These are phyloP conservation scores for Athelia sp. DNA, from an alignment of 1,284 basidiomycete species.

Conservation along the genomic window DNA sequence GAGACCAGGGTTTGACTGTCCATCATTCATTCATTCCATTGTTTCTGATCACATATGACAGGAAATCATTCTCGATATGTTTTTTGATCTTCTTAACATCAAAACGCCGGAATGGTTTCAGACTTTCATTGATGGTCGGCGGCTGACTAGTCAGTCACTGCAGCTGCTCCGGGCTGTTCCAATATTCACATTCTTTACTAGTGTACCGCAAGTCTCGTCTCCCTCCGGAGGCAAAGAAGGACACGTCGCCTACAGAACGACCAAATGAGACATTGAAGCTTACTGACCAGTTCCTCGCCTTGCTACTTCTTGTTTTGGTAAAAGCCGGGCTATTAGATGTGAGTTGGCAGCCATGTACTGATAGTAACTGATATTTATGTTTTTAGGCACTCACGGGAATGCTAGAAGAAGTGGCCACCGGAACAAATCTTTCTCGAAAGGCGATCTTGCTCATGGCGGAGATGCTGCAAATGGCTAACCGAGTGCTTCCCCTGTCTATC, in stretches of 20 bases:
- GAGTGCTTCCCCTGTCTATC: slow-evolving; percentile 79
- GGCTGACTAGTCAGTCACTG: slow-evolving; percentile 69
- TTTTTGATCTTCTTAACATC: slow-evolving; percentile 92
- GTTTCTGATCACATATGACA: slow-evolving; percentile 23
- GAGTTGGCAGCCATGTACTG: slow-evolving; percentile 19
- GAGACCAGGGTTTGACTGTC: slow-evolving; percentile 67
- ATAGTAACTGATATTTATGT: neutral
- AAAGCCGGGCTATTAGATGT: slow-evolving; percentile 89
- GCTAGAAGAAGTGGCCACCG: slow-evolving; percentile 72
- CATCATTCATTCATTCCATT: neutral
- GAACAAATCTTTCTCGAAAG: slow-evolving; percentile 73
- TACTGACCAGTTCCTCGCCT: slow-evolving; percentile 89
- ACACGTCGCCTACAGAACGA: slow-evolving; percentile 37
- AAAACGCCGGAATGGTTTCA: slow-evolving; percentile 87
- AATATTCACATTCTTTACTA: slow-evolving; percentile 22
- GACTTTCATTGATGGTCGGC: slow-evolving; percentile 82
- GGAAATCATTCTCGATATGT: slow-evolving; percentile 91
- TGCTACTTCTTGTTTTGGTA: slow-evolving; percentile 85
- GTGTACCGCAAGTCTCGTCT: slow-evolving; percentile 66
- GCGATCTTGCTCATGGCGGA: slow-evolving; percentile 93
- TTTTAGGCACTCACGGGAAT: slow-evolving; percentile 78
- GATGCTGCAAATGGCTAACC: slow-evolving; percentile 83
- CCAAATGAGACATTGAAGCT: slow-evolving; percentile 68
- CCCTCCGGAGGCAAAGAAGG: slow-evolving; percentile 24
- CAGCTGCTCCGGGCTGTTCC: neutral